Evolutionary conservation across 805 yeast species (phyloP).

Genomic region (Lachancea quebecensis): DNA sequence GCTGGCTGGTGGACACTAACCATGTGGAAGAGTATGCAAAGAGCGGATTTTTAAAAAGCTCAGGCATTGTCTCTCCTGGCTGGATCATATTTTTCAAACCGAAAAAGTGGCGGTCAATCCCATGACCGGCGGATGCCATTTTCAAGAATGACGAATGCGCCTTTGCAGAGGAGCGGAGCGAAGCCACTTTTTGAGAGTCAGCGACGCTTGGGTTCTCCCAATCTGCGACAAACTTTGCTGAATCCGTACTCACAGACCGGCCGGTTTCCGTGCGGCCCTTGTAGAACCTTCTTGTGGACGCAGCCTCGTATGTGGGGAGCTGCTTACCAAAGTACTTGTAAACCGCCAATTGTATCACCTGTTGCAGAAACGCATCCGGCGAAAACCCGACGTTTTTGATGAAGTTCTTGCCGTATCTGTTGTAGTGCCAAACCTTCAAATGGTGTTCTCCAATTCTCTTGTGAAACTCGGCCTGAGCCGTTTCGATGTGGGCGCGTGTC

Average conservation of each 20-base stretch:
- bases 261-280: conserved; percentile 94
- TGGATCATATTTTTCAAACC: conserved; percentile 72
- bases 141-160: conserved; percentile 70
- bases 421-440: conserved; percentile 70
- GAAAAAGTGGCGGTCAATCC: conserved; percentile 89
- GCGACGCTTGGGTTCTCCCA: conserved; percentile 52
- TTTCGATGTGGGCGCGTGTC: conserved; percentile 43
- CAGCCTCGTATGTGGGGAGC: conserved; percentile 92
- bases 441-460: conserved; percentile 54
- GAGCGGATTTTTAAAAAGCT: conserved; percentile 66
- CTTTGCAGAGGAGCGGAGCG: conserved; percentile 64
- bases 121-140: conserved; percentile 77
- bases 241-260: conserved; percentile 70
- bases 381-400: conserved; percentile 80
- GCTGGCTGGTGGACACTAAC: conserved; percentile 84
- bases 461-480: conserved; percentile 52
- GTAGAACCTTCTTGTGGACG: conserved; percentile 83
- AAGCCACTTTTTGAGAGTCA: conserved; percentile 49
- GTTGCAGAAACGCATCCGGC: conserved; percentile 91
- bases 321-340: conserved; percentile 72
- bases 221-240: conserved; percentile 61
- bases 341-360: conserved; percentile 85
- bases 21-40: conserved; percentile 73
- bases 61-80: conserved; percentile 54
- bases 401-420: conserved; percentile 77